Conservation (phyloP, 2,329 filamentous ascomycete species). For the Graphilbum fragrans region DNA sequence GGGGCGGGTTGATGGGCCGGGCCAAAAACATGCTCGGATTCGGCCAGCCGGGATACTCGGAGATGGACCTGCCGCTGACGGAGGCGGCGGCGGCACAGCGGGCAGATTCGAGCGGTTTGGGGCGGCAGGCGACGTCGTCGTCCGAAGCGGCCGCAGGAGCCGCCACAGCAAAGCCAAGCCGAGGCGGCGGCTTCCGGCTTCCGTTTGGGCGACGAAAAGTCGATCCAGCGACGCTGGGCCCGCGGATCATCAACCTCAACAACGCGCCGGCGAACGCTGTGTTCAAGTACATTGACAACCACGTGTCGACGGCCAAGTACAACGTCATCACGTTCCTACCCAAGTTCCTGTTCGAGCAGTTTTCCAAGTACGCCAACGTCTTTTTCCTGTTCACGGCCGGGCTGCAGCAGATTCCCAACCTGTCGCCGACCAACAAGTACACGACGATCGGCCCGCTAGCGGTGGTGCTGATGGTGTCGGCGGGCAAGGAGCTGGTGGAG, state of each 20-base stretch:
- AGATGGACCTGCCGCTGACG: slow-evolving; percentile 95
- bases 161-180: slow-evolving; percentile 24
- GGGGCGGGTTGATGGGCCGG: slow-evolving; percentile 74
- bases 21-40: slow-evolving; percentile 88
- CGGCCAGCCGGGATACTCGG: slow-evolving; percentile 69
- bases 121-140: slow-evolving; percentile 14
- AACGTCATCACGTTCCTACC: slow-evolving; percentile 86
- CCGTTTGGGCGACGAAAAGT: slow-evolving; percentile 74
- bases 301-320: slow-evolving; percentile 97
- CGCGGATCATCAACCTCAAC: slow-evolving; percentile 88
- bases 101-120: slow-evolving; percentile 26
- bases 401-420: slow-evolving; percentile 86
- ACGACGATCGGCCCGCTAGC: slow-evolving; percentile 92
- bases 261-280: slow-evolving; percentile 82
- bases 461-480: slow-evolving; percentile 86
- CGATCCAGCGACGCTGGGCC: slow-evolving; percentile 83
- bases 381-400: slow-evolving; percentile 98
- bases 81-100: slow-evolving; percentile 43
- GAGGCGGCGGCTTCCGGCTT: slow-evolving; percentile 76
- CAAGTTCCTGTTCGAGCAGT: slow-evolving; percentile 96
- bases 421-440: slow-evolving; percentile 90
- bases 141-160: slow-evolving; percentile 21
- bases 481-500: slow-evolving; percentile 86
- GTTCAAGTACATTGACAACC: slow-evolving; percentile 91
- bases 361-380: slow-evolving; percentile 97